Base-by-base conservation (phyloP, 805 yeast genomes). In the Grigorovia yakushimaensis region DNA sequence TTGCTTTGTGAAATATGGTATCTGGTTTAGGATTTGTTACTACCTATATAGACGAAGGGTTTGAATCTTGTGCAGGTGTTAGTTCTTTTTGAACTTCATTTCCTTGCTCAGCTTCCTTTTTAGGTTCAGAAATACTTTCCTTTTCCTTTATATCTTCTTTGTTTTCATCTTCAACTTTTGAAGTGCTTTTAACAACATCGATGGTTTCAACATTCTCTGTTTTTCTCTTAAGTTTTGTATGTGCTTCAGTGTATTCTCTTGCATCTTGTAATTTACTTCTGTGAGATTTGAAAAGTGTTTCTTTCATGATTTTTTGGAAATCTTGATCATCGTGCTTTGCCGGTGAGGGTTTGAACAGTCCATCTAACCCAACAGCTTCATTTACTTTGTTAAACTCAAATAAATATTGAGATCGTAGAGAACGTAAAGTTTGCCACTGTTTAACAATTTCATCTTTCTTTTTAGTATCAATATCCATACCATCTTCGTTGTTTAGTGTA, bases 351-450 rank as follows among this genome's bases (percentile, higher is more conserved):
- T 69, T 62, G 50, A 66, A 71, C n/a, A 73, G 50, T 2, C 76
- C 76, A 4, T 57, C 57, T 10, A 69, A 47, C 11, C 76, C 76
- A 7, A 57, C 54, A 0, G 51, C 48, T 39, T 63, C 70, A 46
- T 65, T 62, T 13, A 68, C 68, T 13, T 64, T 60, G 23, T 54
- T 60, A 41, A 73, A 68, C 22, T 68, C 61, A 45, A 65, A 64
- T 54, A 76, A 51, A 33, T 60, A 54, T 7, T 61, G 60, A 5
- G 61, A 60, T 49, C 77, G 58, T 3, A 73, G 62, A 4, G 67
- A 56, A 46, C 79, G 65, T 39, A 74, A 51, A 1, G 68, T 69
- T 46, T 71, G 69, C 79, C 79, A 74, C 20, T 61, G 64, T 44
- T 52, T 56, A 1, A 63, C 61, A 8, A 56, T 56, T 19, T 58